Conservation (phyloP, 208 protist genomes). For the Trypanosoma rangeli region DNA sequence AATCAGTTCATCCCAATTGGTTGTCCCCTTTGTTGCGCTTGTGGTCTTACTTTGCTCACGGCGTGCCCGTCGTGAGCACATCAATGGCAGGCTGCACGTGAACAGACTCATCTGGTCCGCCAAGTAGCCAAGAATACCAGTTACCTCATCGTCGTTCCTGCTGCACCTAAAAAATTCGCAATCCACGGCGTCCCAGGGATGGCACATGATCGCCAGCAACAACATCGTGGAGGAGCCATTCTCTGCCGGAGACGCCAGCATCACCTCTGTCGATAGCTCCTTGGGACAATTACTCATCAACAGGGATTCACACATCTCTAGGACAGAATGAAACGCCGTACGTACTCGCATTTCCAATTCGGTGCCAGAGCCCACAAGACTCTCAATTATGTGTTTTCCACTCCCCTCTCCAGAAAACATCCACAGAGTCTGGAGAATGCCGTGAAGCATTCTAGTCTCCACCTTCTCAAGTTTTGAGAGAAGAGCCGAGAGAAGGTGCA, state of each 20-base stretch:
- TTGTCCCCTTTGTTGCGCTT: conserved; percentile 33
- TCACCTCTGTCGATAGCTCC: conserved; percentile 34
- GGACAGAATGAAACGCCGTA: conserved; percentile 59
- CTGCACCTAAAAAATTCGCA: conserved; percentile 64
- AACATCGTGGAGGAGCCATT: conserved; percentile 55
- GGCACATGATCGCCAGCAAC: conserved; percentile 74
- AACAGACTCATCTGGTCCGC: conserved; percentile 62
- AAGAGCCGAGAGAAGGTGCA: conserved; percentile 44
- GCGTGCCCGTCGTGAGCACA: conserved; percentile 45
- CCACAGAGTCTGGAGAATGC: conserved; percentile 54
- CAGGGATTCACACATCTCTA: conserved; percentile 36
- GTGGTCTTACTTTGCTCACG: conserved; percentile 28
- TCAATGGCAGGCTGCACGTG: conserved; percentile 43
- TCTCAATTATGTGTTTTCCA: conserved; percentile 64
- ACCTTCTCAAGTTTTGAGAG: conserved; percentile 20
- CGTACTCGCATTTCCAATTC: conserved; percentile 72
- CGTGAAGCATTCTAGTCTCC: conserved; percentile 20
- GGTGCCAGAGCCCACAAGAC: conserved; percentile 61
- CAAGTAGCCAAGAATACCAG: conserved; percentile 47
- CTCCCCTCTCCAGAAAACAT: conserved; percentile 42
- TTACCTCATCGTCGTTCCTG: conserved; percentile 36
- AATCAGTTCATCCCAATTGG: conserved; percentile 51
- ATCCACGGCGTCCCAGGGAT: conserved; percentile 81
- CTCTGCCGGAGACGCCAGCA: conserved; percentile 44
- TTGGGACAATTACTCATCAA: conserved; percentile 33